Evolutionary conservation across 179 eudicot genomes (phyloP).

Genomic region (Camellia oleifera): DNA sequence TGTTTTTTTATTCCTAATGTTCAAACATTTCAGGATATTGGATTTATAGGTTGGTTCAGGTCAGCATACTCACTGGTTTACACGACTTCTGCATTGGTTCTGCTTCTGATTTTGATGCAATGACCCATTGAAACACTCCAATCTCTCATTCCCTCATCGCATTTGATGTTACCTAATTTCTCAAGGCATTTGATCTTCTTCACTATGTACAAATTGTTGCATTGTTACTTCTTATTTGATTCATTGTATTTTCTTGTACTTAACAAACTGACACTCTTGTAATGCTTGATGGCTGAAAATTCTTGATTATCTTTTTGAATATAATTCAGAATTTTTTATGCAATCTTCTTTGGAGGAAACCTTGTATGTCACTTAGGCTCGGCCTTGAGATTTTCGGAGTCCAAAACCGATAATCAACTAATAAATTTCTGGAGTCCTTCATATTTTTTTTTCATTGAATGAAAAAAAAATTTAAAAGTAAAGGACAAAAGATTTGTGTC

Average conservation of each 20-base stretch:
- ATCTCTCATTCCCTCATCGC: not conserved
- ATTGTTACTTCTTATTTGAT: not conserved
- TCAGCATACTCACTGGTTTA: conserved; percentile 23
- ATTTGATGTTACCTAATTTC: not conserved
- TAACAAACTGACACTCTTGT: too few relatives aligned
- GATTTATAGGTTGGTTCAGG: conserved; percentile 30
- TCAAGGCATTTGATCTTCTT: not conserved
- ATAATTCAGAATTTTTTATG: too few relatives aligned
- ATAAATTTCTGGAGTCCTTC: too few relatives aligned
- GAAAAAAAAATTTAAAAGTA: too few relatives aligned
- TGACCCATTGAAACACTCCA: not conserved
- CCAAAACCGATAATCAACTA: too few relatives aligned
- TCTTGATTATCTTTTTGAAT: too few relatives aligned
- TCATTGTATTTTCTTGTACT: not conserved
- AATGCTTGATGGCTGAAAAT: too few relatives aligned
- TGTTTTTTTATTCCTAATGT: not conserved
- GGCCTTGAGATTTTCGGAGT: too few relatives aligned
- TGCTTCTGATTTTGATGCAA: conserved; percentile 26
- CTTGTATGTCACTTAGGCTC: too few relatives aligned
- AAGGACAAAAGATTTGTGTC: too few relatives aligned
- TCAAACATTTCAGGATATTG: conserved; percentile 23
- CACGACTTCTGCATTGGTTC: conserved; percentile 18
- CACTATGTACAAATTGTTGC: not conserved
- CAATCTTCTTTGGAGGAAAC: too few relatives aligned
- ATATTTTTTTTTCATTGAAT: too few relatives aligned